Evolutionary conservation across 768 basidiomycete species (phyloP).

Genomic region (Agaricus subrufescens): DNA sequence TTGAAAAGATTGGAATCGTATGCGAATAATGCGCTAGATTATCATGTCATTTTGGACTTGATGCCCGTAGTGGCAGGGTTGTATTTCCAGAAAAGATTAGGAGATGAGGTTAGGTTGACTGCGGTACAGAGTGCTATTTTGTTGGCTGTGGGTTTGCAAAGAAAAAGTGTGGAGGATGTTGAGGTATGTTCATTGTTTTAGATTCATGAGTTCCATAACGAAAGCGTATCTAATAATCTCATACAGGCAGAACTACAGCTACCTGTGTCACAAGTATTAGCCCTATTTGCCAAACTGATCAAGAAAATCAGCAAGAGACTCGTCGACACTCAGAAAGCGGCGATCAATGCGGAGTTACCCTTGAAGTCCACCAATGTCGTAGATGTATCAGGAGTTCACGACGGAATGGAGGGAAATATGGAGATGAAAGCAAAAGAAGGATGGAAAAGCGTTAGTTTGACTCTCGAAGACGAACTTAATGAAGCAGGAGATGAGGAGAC

Average conservation of each 20-base stretch:
- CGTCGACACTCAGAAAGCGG: slow-evolving; percentile 74
- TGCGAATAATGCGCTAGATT: slow-evolving; percentile 93
- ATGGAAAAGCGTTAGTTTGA: slow-evolving; percentile 42
- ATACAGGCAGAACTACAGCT: slow-evolving; percentile 74
- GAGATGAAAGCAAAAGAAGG: not conserved
- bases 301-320: slow-evolving; percentile 78
- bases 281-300: slow-evolving; percentile 87
- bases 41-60: slow-evolving; percentile 92
- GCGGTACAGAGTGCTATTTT: slow-evolving; percentile 91
- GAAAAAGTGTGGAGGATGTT: slow-evolving; percentile 84
- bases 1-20: slow-evolving; percentile 95
- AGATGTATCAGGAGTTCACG: slow-evolving; percentile 2
- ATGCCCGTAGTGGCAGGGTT: slow-evolving; percentile 77
- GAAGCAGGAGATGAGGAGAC: slow-evolving; percentile 74
- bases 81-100: slow-evolving; percentile 77
- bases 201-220: not conserved
- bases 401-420: slow-evolving; percentile 3
- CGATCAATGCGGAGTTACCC: slow-evolving; percentile 62
- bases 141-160: slow-evolving; percentile 83
- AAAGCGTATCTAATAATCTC: no score
- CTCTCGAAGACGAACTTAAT: slow-evolving; percentile 64
- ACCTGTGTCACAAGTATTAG: slow-evolving; percentile 82
- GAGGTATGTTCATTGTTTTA: slow-evolving; percentile 47
- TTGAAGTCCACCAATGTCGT: slow-evolving; percentile 10
- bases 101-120: slow-evolving; percentile 60